Percentiles rank a stretch among this genome's conserved stretches.
phyloP scores from a whole-genome alignment of 768 basidiomycete genomes.

The Suillus ampliporus region DNA sequence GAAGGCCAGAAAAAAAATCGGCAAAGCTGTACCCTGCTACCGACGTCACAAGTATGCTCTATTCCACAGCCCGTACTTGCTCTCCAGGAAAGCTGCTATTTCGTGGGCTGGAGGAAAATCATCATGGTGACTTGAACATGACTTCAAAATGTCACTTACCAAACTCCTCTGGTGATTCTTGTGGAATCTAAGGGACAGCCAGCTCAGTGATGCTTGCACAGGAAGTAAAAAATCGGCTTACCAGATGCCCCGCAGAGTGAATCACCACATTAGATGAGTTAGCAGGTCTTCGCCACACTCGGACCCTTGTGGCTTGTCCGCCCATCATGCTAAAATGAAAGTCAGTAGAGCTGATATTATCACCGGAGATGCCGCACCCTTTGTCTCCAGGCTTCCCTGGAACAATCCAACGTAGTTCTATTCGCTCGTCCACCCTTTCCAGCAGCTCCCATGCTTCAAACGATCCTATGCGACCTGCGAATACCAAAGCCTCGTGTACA shows the following conservation, averaged over 20 bases:
- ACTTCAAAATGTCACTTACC: conserved; percentile 20
- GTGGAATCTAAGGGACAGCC: conserved; percentile 26
- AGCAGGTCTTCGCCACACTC: conserved; percentile 36
- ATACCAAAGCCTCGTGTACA: conserved; percentile 67
- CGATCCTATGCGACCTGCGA: conserved; percentile 46
- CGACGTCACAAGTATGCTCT: conserved; percentile 7
- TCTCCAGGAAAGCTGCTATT: conserved; percentile 30
- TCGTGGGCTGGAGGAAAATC: conserved; percentile 25
- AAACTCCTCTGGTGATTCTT: conserved; percentile 36
- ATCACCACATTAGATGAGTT: conserved; percentile 37
- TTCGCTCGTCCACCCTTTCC: conserved; percentile 29
- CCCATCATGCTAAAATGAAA: conserved; percentile 20
- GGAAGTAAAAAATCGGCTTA: conserved; percentile 15
- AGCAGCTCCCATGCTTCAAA: conserved; percentile 36
- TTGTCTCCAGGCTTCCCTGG: conserved; percentile 18
- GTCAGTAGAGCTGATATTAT: not conserved
- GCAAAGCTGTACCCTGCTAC: no score
- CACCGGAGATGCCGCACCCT: conserved; percentile 17
- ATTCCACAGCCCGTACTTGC: conserved; percentile 11
- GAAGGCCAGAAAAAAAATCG: no score
- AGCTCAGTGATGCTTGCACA: not conserved
- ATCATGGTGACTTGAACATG: not conserved
- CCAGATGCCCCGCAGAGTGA: conserved; percentile 34
- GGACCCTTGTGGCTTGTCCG: conserved; percentile 18
- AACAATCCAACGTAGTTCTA: conserved; percentile 36